Evolutionary conservation across 2,329 filamentous ascomycete genomes (phyloP).

Genomic region (Alternaria triticina): DNA sequence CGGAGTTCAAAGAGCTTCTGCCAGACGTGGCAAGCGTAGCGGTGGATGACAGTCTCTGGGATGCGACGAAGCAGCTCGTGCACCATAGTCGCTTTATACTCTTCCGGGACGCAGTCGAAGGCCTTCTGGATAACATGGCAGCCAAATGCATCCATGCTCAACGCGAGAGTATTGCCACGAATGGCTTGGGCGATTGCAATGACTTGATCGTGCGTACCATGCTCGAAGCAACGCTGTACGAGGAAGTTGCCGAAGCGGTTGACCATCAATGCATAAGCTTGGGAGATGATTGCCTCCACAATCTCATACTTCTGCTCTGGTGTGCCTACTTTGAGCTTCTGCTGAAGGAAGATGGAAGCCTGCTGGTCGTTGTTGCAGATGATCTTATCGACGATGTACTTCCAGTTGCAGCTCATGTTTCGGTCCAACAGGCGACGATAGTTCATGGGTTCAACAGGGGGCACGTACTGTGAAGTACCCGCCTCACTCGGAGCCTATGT

Average conservation of each 20-base stretch:
- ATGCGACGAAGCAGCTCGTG: conserved; percentile 94
- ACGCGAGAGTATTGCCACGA: conserved; percentile 87
- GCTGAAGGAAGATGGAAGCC: conserved; percentile 97
- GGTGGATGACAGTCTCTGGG: conserved; percentile 96
- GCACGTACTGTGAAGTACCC: conserved; percentile 69
- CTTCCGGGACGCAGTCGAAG: conserved; percentile 95
- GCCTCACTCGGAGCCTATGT: conserved; percentile 34
- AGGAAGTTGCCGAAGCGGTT: conserved; percentile 99
- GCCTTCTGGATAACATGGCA: conserved; percentile 99
- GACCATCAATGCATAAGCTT: conserved; percentile 95
- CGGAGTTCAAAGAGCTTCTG: conserved; percentile 98
- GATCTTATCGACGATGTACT: conserved; percentile 99
- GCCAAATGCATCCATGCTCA: conserved; percentile 98
- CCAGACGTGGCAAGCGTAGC: conserved; percentile 99
- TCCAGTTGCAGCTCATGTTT: conserved; percentile 98
- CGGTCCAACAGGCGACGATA: conserved; percentile 94
- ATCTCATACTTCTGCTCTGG: conserved; percentile 97
- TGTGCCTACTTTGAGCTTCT: conserved; percentile 97
- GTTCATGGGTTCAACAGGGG: conserved; percentile 89
- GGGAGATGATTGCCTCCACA: conserved; percentile 91
- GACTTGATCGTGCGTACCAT: conserved; percentile 91
- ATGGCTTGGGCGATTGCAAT: conserved; percentile 94
- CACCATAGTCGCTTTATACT: conserved; percentile 99
- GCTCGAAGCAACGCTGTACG: conserved; percentile 98
- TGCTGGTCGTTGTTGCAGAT: conserved; percentile 99